A percentile compares a stretch with the other conserved stretches of the same genome.
phyloP scores from a whole-genome alignment of 2,329 filamentous ascomycete species.

The Aspergillus arachidicola region DNA sequence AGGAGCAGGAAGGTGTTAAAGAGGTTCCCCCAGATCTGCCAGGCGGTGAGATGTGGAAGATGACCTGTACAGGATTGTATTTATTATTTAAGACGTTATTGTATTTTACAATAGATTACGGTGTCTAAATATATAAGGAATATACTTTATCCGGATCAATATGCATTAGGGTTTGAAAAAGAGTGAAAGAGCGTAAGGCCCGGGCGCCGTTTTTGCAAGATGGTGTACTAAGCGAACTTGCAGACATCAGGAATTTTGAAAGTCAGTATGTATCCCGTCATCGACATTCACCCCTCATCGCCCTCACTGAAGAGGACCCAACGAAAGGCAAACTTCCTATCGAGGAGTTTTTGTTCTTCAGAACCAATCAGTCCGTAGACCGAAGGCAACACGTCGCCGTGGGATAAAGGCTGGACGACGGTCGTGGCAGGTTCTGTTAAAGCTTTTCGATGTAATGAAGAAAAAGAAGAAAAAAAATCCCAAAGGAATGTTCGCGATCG shows the following conservation, averaged over 20 bases:
- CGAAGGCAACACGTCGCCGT: constrained; percentile 71
- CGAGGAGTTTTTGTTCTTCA: constrained; percentile 64
- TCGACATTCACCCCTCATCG: constrained; percentile 72
- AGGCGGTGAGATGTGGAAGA: too few relatives aligned
- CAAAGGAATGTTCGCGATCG: constrained; percentile 14
- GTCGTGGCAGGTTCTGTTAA: constrained; percentile 70
- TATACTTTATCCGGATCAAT: too few relatives aligned
- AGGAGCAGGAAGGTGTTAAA: too few relatives aligned
- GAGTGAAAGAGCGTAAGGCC: too few relatives aligned
- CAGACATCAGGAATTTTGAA: background rate
- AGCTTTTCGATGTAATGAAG: constrained; percentile 60
- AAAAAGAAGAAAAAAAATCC: constrained; percentile 40
- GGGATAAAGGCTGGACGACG: constrained; percentile 56
- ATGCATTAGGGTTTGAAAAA: too few relatives aligned
- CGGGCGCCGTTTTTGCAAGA: too few relatives aligned
- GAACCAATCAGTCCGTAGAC: constrained; percentile 62
- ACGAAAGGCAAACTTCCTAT: constrained; percentile 73
- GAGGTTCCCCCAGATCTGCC: too few relatives aligned
- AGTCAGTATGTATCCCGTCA: constrained; percentile 58
- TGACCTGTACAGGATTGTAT: too few relatives aligned
- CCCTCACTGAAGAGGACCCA: constrained; percentile 71
- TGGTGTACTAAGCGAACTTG: background rate
- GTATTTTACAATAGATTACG: too few relatives aligned
- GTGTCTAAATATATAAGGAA: too few relatives aligned
- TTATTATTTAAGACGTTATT: too few relatives aligned